Percentiles rank a stretch among this genome's conserved stretches.
Evolutionary conservation across 2,329 filamentous ascomycete species (phyloP).

Genomic region (Ampelomyces quisqualis): DNA sequence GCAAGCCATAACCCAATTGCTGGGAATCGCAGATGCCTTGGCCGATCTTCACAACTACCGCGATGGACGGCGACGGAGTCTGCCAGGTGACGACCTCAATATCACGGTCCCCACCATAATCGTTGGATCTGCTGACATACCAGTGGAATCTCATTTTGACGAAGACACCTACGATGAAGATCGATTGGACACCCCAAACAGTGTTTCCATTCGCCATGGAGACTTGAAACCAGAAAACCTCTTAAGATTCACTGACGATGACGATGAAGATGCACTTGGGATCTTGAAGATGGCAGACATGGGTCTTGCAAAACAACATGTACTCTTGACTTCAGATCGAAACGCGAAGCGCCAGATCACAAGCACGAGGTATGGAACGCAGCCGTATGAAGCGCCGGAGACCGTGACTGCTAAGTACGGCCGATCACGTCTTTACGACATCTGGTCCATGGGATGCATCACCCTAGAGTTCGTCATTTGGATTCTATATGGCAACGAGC

Average conservation of each 20-base stretch:
- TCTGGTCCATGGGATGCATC: slow-evolving; percentile 33
- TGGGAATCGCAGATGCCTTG: slow-evolving; percentile 17
- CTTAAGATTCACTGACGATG: slow-evolving; percentile 9
- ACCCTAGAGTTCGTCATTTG: slow-evolving; percentile 26
- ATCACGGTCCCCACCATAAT: neutral
- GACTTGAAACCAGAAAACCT: slow-evolving; percentile 31
- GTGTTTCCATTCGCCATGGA: slow-evolving; percentile 14
- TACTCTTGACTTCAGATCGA: slow-evolving; percentile 1
- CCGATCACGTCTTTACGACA: slow-evolving; percentile 20
- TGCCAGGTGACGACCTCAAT: neutral
- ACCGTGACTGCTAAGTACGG: neutral
- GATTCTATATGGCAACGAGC: slow-evolving; percentile 21
- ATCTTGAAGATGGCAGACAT: slow-evolving; percentile 20
- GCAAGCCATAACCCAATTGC: slow-evolving; percentile 9
- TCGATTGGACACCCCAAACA: neutral
- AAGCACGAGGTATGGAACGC: slow-evolving; percentile 12
- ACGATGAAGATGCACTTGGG: neutral
- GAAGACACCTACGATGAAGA: neutral
- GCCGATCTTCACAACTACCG: slow-evolving; percentile 9
- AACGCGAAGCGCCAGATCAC: slow-evolving; percentile 1
- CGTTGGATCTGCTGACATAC: neutral
- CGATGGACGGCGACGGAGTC: neutral
- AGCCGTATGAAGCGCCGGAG: slow-evolving; percentile 20
- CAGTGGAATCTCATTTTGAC: neutral
- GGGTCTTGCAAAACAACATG: slow-evolving; percentile 15